Evolutionary conservation across 2,329 filamentous ascomycete genomes (phyloP).

Genomic region (Neoarthrinium moseri): DNA sequence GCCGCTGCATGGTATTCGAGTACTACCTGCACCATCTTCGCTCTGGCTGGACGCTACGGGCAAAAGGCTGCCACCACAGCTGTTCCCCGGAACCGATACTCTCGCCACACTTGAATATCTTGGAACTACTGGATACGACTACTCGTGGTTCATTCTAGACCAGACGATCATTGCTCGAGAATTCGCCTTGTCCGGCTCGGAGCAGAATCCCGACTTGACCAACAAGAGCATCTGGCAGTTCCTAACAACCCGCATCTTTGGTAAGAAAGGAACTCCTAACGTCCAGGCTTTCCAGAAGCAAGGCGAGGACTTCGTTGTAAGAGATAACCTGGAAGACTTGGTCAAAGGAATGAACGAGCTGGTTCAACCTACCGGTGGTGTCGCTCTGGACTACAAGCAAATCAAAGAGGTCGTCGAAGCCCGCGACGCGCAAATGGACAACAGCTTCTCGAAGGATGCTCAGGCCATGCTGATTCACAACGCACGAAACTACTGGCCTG

Average conservation of each 20-base stretch:
- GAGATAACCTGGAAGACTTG: slow-evolving; percentile 53
- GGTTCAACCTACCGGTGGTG: slow-evolving; percentile 42
- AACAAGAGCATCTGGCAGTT: slow-evolving; percentile 54
- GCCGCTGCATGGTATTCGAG: slow-evolving; percentile 59
- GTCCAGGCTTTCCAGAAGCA: slow-evolving; percentile 60
- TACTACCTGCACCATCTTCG: slow-evolving; percentile 59
- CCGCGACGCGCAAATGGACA: slow-evolving; percentile 55
- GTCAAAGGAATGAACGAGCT: slow-evolving; percentile 60
- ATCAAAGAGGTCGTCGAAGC: slow-evolving; percentile 48
- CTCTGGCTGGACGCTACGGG: slow-evolving; percentile 63
- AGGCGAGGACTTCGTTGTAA: slow-evolving; percentile 58
- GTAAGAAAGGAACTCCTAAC: slow-evolving; percentile 48
- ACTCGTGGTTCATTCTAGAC: slow-evolving; percentile 62
- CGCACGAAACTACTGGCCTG: slow-evolving; percentile 54
- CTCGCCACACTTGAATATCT: slow-evolving; percentile 58
- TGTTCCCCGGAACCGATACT: slow-evolving; percentile 59
- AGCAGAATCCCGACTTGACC: slow-evolving; percentile 62
- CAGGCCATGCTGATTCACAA: slow-evolving; percentile 63
- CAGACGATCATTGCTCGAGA: slow-evolving; percentile 59
- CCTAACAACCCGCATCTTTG: slow-evolving; percentile 46
- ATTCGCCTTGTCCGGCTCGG: slow-evolving; percentile 61
- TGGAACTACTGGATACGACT: slow-evolving; percentile 60
- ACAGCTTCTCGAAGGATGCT: slow-evolving; percentile 57
- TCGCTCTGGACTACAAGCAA: slow-evolving; percentile 41
- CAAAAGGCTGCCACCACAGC: slow-evolving; percentile 53